A percentile compares a stretch with the other conserved stretches of the same genome.
phyloP scores from a whole-genome alignment of 768 basidiomycete genomes.

The Pisolithus microcarpus region DNA sequence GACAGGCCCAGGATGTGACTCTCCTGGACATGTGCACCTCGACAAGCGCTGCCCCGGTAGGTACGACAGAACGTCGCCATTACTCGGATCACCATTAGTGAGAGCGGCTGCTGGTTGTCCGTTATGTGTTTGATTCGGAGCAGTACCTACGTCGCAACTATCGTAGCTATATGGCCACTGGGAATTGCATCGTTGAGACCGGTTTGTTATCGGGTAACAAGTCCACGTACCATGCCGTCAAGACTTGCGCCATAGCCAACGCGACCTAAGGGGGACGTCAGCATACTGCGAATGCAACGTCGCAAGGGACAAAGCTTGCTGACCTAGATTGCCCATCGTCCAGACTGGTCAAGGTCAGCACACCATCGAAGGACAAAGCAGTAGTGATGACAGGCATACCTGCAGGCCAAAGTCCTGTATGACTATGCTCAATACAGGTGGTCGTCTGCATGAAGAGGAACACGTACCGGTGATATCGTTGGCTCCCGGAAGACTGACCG shows the following conservation, averaged over 20 bases:
- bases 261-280: slow-evolving; percentile 39
- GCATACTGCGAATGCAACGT: not conserved
- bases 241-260: slow-evolving; percentile 84
- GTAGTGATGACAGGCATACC: slow-evolving; percentile 11
- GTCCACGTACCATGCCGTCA: slow-evolving; percentile 62
- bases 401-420: slow-evolving; percentile 67
- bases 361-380: not conserved
- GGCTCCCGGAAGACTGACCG: slow-evolving; percentile 65
- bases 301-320: slow-evolving; percentile 4
- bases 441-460: not conserved
- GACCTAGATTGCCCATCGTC: slow-evolving; percentile 75
- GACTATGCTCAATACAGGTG: not conserved
- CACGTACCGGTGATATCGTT: slow-evolving; percentile 40
- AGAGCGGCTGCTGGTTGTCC: slow-evolving; percentile 56
- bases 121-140: slow-evolving; percentile 72
- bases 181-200: slow-evolving; percentile 1
- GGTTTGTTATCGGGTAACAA: not conserved
- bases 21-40: slow-evolving; percentile 79
- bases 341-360: slow-evolving; percentile 34
- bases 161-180: slow-evolving; percentile 84
- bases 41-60: slow-evolving; percentile 86
- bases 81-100: slow-evolving; percentile 48
- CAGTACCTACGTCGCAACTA: slow-evolving; percentile 89
- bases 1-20: slow-evolving; percentile 83
- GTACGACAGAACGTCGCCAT: slow-evolving; percentile 59